These are phyloP conservation scores for Penicillium sp. DNA, from an alignment of 2,329 filamentous ascomycete genomes.

Conservation along the genomic window DNA sequence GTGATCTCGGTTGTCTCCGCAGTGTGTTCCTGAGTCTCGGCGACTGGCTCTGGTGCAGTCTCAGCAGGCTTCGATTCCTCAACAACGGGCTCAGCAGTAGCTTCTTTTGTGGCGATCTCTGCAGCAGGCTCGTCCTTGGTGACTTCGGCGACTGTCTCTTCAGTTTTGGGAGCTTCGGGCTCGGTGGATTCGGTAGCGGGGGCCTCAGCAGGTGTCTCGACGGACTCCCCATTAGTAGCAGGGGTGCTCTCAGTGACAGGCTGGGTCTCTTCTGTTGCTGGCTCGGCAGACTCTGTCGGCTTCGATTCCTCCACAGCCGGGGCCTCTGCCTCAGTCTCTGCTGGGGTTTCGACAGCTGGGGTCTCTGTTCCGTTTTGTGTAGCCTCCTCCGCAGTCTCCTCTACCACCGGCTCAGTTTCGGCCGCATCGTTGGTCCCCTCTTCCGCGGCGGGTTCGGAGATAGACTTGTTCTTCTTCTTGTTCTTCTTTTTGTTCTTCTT, in stretches of 20 bases:
- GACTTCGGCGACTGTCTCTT: background rate
- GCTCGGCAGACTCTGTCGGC: background rate
- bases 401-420: background rate
- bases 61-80: background rate
- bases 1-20: background rate
- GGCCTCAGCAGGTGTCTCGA: background rate
- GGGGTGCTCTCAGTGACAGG: background rate
- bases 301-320: slow-evolving; percentile 6
- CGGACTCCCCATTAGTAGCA: background rate
- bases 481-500: slow-evolving; percentile 23
- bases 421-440: background rate
- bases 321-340: background rate
- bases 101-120: background rate
- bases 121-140: background rate
- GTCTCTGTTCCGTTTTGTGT: background rate
- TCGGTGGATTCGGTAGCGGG: background rate
- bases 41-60: background rate
- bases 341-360: background rate
- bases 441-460: background rate
- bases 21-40: background rate
- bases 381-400: slow-evolving; percentile 1
- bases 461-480: slow-evolving; percentile 9
- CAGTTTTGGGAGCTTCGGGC: background rate
- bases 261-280: slow-evolving; percentile 1
- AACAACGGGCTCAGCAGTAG: background rate